Evolutionary conservation across 441 rosid genomes (phyloP).

Genomic region (Euphorbia schlechtendalii): DNA sequence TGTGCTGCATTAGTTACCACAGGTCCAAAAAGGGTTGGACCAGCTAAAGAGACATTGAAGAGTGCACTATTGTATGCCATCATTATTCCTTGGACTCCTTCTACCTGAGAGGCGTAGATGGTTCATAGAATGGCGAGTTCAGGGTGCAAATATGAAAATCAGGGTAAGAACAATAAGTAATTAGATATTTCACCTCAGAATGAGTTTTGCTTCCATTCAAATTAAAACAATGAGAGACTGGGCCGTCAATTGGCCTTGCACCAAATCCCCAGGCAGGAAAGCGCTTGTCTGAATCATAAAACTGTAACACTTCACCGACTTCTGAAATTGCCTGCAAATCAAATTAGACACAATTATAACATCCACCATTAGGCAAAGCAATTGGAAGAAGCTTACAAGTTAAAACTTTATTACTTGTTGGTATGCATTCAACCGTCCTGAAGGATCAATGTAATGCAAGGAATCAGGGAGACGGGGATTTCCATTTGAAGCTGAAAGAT

Average conservation of each 20-base stretch:
- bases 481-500: slow-evolving; percentile 81
- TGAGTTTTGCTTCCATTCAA: slow-evolving; percentile 68
- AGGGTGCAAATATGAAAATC: too few relatives aligned
- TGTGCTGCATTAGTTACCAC: slow-evolving; percentile 67
- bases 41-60: slow-evolving; percentile 83
- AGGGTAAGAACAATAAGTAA: too few relatives aligned
- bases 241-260: slow-evolving; percentile 79
- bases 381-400: neutral
- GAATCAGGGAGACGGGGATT: slow-evolving; percentile 96
- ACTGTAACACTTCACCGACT: slow-evolving; percentile 86
- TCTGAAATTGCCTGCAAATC: slow-evolving; percentile 68
- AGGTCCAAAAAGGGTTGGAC: slow-evolving; percentile 95
- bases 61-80: slow-evolving; percentile 73
- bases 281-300: slow-evolving; percentile 73
- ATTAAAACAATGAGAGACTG: slow-evolving; percentile 86
- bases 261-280: slow-evolving; percentile 99
- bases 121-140: too few relatives aligned
- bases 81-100: slow-evolving; percentile 83
- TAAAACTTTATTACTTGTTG: slow-evolving; percentile 51
- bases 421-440: slow-evolving; percentile 76
- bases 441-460: slow-evolving; percentile 81
- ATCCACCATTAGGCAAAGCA: too few relatives aligned
- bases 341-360: neutral
- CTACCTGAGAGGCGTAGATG: slow-evolving; percentile 49
- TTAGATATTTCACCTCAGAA: too few relatives aligned